These are phyloP conservation scores for Saccharomyces jurei DNA, from an alignment of 805 yeast genomes.

Conservation along the genomic window DNA sequence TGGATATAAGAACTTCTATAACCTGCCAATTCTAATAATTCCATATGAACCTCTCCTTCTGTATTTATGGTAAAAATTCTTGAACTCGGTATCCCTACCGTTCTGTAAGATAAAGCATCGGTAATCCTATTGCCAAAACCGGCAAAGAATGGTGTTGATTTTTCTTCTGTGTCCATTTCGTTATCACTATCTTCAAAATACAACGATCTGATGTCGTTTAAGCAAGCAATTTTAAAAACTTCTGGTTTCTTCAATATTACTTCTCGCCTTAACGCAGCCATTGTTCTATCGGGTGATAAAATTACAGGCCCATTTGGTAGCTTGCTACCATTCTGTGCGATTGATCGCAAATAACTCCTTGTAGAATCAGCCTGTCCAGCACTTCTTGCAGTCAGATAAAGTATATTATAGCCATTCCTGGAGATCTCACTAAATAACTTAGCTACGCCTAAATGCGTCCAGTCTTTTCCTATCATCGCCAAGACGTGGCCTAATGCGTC, in stretches of 20 bases:
- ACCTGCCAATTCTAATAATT: slow-evolving; percentile 87
- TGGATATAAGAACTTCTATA: slow-evolving; percentile 79
- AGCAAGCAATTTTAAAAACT: slow-evolving; percentile 96
- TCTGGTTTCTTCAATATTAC: slow-evolving; percentile 93
- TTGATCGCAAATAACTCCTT: slow-evolving; percentile 68
- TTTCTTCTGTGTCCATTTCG: slow-evolving; percentile 30
- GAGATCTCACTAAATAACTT: slow-evolving; percentile 79
- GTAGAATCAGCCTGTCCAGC: slow-evolving; percentile 95
- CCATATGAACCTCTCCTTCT: slow-evolving; percentile 96
- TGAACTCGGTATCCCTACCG: slow-evolving; percentile 89
- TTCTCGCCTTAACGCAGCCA: slow-evolving; percentile 89
- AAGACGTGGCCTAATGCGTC: slow-evolving; percentile 96
- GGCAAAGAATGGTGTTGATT: slow-evolving; percentile 82
- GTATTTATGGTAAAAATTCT: slow-evolving; percentile 93
- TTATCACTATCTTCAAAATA: slow-evolving; percentile 33
- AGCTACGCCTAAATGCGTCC: slow-evolving; percentile 98
- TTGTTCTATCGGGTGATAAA: slow-evolving; percentile 89
- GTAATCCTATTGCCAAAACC: slow-evolving; percentile 97
- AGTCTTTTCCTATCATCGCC: slow-evolving; percentile 88
- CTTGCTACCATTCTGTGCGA: slow-evolving; percentile 64
- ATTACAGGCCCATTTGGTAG: slow-evolving; percentile 91
- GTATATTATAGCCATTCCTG: slow-evolving; percentile 82
- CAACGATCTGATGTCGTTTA: slow-evolving; percentile 72
- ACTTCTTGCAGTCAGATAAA: slow-evolving; percentile 89
- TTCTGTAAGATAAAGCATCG: slow-evolving; percentile 89